Percentiles rank a stretch among this genome's conserved stretches.
Evolutionary conservation across 2,329 filamentous ascomycete species (phyloP).

Genomic region (Colletotrichum karsti): DNA sequence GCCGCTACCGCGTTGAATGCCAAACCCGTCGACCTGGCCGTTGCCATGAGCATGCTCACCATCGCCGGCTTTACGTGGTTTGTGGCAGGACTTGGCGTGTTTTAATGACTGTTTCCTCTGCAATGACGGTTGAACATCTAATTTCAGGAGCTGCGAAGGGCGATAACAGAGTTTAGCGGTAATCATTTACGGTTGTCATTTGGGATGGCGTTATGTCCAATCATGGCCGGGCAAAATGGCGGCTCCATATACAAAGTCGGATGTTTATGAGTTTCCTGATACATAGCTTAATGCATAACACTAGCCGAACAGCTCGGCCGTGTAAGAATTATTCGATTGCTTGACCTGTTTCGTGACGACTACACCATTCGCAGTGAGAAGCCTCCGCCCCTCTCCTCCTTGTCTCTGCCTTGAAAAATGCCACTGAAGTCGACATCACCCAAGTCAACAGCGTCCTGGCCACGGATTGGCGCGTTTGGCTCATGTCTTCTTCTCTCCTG

Average conservation of each 20-base stretch:
- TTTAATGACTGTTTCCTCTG: conserved; percentile 31
- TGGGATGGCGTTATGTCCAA: conserved; percentile 26
- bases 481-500: conserved; percentile 81
- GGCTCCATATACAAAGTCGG: conserved; percentile 22
- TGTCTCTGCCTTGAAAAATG: conserved; percentile 74
- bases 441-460: conserved; percentile 68
- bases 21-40: conserved; percentile 57
- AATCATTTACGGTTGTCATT: conserved; percentile 19
- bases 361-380: conserved; percentile 71
- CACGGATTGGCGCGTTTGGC: conserved; percentile 84
- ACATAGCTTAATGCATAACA: conserved; percentile 26
- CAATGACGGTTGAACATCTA: conserved; percentile 15
- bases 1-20: conserved; percentile 56
- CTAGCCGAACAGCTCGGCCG: background rate
- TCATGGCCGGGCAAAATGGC: conserved; percentile 23
- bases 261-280: conserved; percentile 23
- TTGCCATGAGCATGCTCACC: conserved; percentile 64
- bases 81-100: conserved; percentile 49
- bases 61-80: conserved; percentile 72
- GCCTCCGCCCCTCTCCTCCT: conserved; percentile 71
- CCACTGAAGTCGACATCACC: conserved; percentile 72
- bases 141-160: conserved; percentile 1
- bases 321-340: background rate
- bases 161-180: conserved; percentile 19
- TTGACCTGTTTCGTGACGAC: background rate